Evolutionary conservation across 202 grass and related monocot species (phyloP).

Genomic region (Digitaria exilis): DNA sequence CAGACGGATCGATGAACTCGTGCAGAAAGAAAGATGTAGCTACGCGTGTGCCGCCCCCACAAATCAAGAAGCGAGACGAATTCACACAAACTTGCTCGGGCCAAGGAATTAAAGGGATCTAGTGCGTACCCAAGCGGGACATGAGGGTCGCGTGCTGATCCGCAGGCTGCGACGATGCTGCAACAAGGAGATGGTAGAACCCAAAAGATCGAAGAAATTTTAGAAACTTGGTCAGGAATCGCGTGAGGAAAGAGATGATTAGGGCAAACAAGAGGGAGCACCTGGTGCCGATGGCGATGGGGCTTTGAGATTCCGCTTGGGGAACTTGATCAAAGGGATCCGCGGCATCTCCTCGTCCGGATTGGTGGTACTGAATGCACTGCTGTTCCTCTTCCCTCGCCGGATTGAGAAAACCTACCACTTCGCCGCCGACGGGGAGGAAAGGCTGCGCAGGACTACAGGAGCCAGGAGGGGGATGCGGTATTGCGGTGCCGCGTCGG

Average conservation of each 20-base stretch:
- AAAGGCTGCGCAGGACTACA: neutral
- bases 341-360: slow-evolving; percentile 62
- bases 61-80: neutral
- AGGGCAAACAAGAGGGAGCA: slow-evolving; percentile 23
- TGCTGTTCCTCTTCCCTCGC: neutral
- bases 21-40: neutral
- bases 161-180: slow-evolving; percentile 42
- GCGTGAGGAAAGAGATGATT: neutral
- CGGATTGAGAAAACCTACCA: neutral
- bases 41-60: neutral
- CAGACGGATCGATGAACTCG: neutral
- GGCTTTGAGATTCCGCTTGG: slow-evolving; percentile 60
- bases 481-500: neutral
- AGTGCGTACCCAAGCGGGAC: slow-evolving; percentile 50
- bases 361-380: neutral
- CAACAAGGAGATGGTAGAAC: neutral
- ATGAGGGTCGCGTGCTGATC: slow-evolving; percentile 56
- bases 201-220: neutral
- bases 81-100: neutral
- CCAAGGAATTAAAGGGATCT: neutral
- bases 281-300: slow-evolving; percentile 56
- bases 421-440: neutral
- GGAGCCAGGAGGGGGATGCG: too few relatives aligned
- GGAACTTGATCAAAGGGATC: slow-evolving; percentile 82
- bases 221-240: neutral